phyloP scores from a whole-genome alignment of 106 monocot species.

The Amphibolis antarctica region DNA sequence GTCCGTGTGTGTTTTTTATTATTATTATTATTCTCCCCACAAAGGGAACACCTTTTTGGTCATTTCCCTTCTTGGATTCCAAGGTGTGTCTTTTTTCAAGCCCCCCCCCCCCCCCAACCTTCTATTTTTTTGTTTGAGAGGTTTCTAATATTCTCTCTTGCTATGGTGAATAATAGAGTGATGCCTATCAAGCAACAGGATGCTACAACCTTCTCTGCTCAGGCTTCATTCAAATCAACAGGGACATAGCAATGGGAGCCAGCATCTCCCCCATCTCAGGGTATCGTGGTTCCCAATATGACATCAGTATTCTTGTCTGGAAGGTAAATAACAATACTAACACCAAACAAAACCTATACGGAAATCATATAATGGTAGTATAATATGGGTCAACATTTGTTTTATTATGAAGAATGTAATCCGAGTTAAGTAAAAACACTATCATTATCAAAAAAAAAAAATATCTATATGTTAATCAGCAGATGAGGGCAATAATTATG shows the following conservation, averaged over 20 bases:
- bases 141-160: not conserved
- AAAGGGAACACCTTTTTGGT: not conserved
- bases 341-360: not conserved
- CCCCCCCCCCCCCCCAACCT: too few species aligned
- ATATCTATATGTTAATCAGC: not conserved
- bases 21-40: not conserved
- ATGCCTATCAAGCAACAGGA: conserved; percentile 77
- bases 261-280: conserved; percentile 62
- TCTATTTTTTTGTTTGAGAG: not conserved
- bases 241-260: conserved; percentile 74
- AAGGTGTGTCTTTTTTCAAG: not conserved
- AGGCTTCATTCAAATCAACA: conserved; percentile 75
- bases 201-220: conserved; percentile 90
- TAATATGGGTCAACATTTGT: too few species aligned
- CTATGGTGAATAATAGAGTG: conserved; percentile 44
- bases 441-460: too few species aligned
- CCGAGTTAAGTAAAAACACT: too few species aligned
- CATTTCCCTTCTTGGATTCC: not conserved
- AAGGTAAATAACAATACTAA: conserved; percentile 50
- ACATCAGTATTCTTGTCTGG: conserved; percentile 76
- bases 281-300: conserved; percentile 58
- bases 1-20: too few species aligned
- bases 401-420: too few species aligned
- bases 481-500: not conserved
- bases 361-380: too few species aligned